Conservation (phyloP, 345 rosid genomes). For the Salix udensis region DNA sequence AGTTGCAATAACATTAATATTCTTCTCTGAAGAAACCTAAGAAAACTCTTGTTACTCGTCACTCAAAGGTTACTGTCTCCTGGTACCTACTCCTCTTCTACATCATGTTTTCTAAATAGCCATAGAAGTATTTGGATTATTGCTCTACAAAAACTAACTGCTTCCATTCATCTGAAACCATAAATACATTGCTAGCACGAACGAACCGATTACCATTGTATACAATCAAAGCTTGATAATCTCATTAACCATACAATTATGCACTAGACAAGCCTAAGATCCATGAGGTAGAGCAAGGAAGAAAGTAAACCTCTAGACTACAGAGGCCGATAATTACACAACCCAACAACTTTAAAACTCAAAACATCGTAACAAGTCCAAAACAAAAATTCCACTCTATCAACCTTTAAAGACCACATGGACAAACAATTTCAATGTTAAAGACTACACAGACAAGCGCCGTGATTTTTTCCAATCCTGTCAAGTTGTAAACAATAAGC, state of each 20-base stretch:
- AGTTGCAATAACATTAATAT: not conserved
- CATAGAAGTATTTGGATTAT: not conserved
- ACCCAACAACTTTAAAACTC: not conserved
- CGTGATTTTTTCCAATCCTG: not conserved
- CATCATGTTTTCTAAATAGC: not conserved
- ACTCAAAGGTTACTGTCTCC: not conserved
- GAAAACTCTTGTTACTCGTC: not conserved
- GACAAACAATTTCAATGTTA: not conserved
- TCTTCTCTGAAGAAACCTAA: not conserved
- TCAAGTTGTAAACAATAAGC: not conserved
- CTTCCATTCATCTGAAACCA: not conserved
- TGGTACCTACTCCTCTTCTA: not conserved
- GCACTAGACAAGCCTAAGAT: not conserved
- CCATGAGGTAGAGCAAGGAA: not conserved
- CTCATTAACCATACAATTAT: not conserved
- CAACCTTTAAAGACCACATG: not conserved
- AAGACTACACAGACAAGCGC: not conserved
- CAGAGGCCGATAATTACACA: not conserved
- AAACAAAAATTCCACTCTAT: not conserved
- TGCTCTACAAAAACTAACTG: not conserved
- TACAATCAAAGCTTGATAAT: not conserved
- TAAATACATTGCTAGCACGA: not conserved
- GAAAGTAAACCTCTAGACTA: not conserved
- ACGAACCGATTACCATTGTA: not conserved
- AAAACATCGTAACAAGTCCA: not conserved